Base-by-base conservation (phyloP, 202 grass and related monocot species). In the Zizania palustris region DNA sequence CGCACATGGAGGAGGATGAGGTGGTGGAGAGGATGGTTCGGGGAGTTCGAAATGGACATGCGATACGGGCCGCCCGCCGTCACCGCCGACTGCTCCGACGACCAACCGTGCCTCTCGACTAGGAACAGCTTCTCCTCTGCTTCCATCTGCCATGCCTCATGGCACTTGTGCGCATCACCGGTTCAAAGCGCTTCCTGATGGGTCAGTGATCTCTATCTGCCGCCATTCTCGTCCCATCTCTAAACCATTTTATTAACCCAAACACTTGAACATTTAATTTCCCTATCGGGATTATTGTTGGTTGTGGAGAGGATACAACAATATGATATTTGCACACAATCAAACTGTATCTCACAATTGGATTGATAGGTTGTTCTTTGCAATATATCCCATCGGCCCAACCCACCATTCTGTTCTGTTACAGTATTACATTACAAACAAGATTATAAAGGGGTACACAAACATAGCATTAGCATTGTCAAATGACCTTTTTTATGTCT, bases 21-120 rank as follows among this genome's bases (percentile, higher is more conserved):
- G 28, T 1, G 45, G 18, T 15, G 71, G 88, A 84, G 84, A 53
- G 80, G 71, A 78, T 53, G 66, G 80, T 51, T 11, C n/a, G 87
- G 87, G 67, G 71, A 77, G 78, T 93, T 93, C 87, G 87, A 93
- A 75, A 60, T 93, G 87, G 91, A 90, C 82, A 93, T 83, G 85
- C 80, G 79, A 54, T 93, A 90, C 79, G 91, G 91, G 13, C 91
- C 87, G 60, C 44, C 67, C 13, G 73, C 60, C 12, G 69, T 90
- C 68, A 35, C 72, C 79, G 51, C 64, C 57, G 16, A 82, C 77
- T 71, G 75, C 60, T 5, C 35, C 33, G 73, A 86, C 35, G 77
- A 75, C 21, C 72, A 76, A 38, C 80, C 75, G 5, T 91, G 85
- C 73, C 67, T 87, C 78, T 87, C n/a, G 1, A n/a, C 15, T 7